Evolutionary conservation across 768 basidiomycete species (phyloP), one percentile per base, ranked within the genome.

Genomic region (Pholiota molesta): DNA sequence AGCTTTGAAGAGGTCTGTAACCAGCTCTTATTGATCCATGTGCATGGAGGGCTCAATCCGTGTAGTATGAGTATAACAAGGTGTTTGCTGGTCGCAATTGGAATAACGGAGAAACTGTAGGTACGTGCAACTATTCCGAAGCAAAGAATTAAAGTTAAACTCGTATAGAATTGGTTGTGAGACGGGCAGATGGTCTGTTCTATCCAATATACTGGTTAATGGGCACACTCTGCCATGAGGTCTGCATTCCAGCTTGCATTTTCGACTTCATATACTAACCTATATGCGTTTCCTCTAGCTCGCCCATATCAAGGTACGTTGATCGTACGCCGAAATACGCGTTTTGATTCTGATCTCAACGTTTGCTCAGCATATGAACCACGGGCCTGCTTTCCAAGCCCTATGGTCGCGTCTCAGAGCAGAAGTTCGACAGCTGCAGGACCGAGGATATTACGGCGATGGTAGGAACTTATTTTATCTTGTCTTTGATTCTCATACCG

Each of bases 31-130:
- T 53, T 37, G 40, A 3, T 23, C 47, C 2, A 13, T 19, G 8
- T 23, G 17, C 29, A 19, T 16, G 8, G n/a, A 21, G 40, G 14
- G 16, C 8, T n/a, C 35, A 13, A 45, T 58, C 47, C 52, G 47
- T 5, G 17, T 67, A 94, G 91, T 94, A 94, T 66, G 88, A 92
- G 69, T 82, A 85, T 68, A 94, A 94, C 69, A 68, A 66, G 14
- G 90, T 94, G 6, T 94, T 94, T 73, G 84, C 87, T 5, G 93
- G 92, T 1, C 81, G 92, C 52, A 94, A 94, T 70, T 95, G 92
- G 92, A 91, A 92, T 65, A 80, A 79, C 60, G 93, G 93, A 3
- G 92, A 95, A 74, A 88, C 86, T 10, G 77, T 95, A 60, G 92
- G 91, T 90, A 63, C 21, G 73, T 31, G 35, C 49, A 23, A 17